Base-by-base conservation (phyloP, 345 rosid genomes). In the Populus pruinosa region DNA sequence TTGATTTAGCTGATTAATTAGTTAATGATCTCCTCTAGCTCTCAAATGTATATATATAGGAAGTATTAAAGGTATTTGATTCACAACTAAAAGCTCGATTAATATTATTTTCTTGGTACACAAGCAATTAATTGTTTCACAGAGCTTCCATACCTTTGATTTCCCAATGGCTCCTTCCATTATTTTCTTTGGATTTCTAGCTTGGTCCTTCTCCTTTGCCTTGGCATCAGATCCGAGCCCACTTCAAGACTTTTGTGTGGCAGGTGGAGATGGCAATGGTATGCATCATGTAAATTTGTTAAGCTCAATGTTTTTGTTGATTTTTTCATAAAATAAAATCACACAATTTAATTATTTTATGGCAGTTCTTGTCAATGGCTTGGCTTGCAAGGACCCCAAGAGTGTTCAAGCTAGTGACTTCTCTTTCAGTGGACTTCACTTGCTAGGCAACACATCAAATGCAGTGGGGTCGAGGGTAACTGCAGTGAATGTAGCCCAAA, bases 171-270 rank as follows among this genome's bases (percentile, higher is more conserved):
- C 63, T 71, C 9, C 63, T 71, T 7, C n/a, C 41, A 25, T 71
- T 21, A 39, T 76, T 47, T 59, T 67, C n/a, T 33, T 83, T 16
- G 13, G 78, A 20, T 2, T 68, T 13, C 36, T 76, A 5, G 62
- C 55, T 21, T 16, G 70, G 33, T 23, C 78, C 2, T 20, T 53
- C 74, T 59, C 75, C 69, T 67, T 73, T 33, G 73, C 69, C 25
- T 59, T 76, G 17, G 76, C 80, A 7, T 76, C 27, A 20, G 86
- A 79, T 71, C 83, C 78, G 16, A 79, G 50, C 43, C 73, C 86
- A 12, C 73, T 79, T 5, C 85, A 83, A 31, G 86, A 83, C 55
- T 83, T 79, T 70, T 79, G 79, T 0, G 79, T 83, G 7, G 86
- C 77, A 7, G 73, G 77, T 41, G 76, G 73, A 4, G 49, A 23